Evolutionary conservation across 2,329 filamentous ascomycete species (phyloP).

Genomic region (Sporothrix brasiliensis): DNA sequence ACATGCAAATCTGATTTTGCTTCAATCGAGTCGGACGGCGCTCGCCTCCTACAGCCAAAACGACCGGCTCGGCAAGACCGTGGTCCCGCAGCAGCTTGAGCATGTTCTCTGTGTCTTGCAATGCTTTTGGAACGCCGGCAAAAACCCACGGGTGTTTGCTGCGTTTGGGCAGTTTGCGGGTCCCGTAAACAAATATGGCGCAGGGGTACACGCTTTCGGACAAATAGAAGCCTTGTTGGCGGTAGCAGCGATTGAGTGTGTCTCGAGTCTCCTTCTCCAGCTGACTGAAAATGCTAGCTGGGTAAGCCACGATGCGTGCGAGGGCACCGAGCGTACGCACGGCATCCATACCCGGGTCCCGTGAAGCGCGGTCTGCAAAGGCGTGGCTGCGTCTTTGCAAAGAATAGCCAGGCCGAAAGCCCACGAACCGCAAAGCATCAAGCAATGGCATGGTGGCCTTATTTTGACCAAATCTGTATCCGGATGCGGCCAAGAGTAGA

Average conservation of each 20-base stretch:
- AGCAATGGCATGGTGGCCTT: not conserved
- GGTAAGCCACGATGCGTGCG: constrained; percentile 6
- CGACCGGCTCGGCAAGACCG: not conserved
- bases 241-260: not conserved
- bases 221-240: not conserved
- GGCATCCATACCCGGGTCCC: constrained; percentile 15
- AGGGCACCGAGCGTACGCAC: constrained; percentile 4
- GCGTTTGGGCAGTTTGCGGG: not conserved
- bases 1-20: not conserved
- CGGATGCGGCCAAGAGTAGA: not conserved
- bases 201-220: not conserved
- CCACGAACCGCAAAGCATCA: not conserved
- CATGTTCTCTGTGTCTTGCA: not conserved
- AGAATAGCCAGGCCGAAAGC: constrained; percentile 4
- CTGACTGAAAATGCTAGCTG: not conserved
- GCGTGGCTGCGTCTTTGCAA: not conserved
- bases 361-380: not conserved
- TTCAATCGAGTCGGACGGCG: no score
- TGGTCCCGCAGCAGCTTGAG: not conserved
- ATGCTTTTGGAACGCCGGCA: not conserved
- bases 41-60: not conserved
- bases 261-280: not conserved
- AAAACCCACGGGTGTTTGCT: no score
- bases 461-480: not conserved
- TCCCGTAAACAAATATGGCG: not conserved